Base-by-base conservation (phyloP, 2,329 filamentous ascomycete species). In the Aureobasidium sp. region DNA sequence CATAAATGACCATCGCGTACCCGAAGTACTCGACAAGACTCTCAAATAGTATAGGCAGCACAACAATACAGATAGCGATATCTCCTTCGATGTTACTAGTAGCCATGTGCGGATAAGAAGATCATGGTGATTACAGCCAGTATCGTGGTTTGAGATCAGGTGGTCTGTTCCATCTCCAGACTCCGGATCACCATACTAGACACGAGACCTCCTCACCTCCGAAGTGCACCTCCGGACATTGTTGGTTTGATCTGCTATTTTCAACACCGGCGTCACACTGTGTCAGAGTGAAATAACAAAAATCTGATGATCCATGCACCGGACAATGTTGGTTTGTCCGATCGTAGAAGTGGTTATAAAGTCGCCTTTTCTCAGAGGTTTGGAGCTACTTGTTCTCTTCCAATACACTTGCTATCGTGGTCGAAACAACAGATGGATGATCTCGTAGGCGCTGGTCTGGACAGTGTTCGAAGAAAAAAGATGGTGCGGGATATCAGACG, bases 321-420 rank as follows among this genome's bases (percentile, higher is more conserved):
- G 55, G 55, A 59, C 55, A 59, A 59, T 59, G 55, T 59, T 59
- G 55, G 55, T n/a, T 59, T 59, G 41, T 59, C 55, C 55, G 55
- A n/a, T 37, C 24, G 13, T 17, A n/a, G 20, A n/a, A 43, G 15
- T 48, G n/a, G 24, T 59, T 48, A 59, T 59, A 59, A 59, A 59
- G 41, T 39, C 43, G 55, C 27, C 27, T 7, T 26, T 47, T 48
- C 32, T 59, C 43, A 26, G 20, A 10, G 13, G 29, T 10, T 29
- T 59, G 13, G 29, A 29, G 43, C 27, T 59, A 24, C 32, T 47
- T 36, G 29, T 44, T 59, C 48, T 37, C 55, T 59, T 46, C 20
- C 8, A 20, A 39, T 29, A 59, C 27, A 17, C 24, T 15, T 48
- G 13, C 7, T 17, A n/a, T 48, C 26, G 17, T 29, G 7, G 32